A percentile compares a stretch with the other conserved stretches of the same genome.
Conservation (phyloP, 306 rosid genomes). For the Begonia fuchsioides region DNA sequence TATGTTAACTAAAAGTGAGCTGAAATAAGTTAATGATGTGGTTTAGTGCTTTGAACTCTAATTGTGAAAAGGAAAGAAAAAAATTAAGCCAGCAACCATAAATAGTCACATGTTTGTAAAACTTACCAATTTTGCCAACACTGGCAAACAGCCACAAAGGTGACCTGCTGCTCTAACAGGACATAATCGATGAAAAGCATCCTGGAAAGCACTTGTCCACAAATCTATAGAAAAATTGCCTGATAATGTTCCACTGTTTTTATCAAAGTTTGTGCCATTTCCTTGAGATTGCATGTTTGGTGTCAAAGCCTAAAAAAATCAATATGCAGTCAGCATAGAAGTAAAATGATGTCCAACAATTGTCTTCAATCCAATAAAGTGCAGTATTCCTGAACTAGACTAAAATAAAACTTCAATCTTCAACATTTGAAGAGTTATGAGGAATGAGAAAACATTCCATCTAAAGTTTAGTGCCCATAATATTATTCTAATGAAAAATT, state of each 20-base stretch:
- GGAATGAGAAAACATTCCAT: no score
- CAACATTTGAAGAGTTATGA: no score
- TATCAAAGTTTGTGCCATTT: conserved; percentile 23
- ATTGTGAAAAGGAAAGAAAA: background rate
- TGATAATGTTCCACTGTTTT: conserved; percentile 30
- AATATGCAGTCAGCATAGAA: conserved; percentile 2
- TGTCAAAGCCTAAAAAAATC: conserved; percentile 63
- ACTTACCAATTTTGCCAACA: conserved; percentile 65
- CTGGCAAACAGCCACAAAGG: conserved; percentile 91
- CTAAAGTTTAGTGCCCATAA: background rate
- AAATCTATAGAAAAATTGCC: conserved; percentile 67
- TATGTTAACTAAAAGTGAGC: no score
- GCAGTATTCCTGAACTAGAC: no score
- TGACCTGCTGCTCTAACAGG: conserved; percentile 98
- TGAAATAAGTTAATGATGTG: no score
- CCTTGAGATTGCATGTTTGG: conserved; percentile 74
- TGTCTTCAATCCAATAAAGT: no score
- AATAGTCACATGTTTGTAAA: background rate
- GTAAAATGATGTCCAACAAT: background rate
- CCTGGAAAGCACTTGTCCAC: conserved; percentile 83
- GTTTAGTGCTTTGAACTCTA: background rate
- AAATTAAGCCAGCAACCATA: background rate
- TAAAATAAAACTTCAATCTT: no score
- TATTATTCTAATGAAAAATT: background rate
- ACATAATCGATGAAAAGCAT: conserved; percentile 77